Percentiles rank a stretch among this genome's conserved stretches.
Evolutionary conservation across 192 early-diverging fungal genomes (phyloP).

Genomic region (Polychytrium aggregatum): DNA sequence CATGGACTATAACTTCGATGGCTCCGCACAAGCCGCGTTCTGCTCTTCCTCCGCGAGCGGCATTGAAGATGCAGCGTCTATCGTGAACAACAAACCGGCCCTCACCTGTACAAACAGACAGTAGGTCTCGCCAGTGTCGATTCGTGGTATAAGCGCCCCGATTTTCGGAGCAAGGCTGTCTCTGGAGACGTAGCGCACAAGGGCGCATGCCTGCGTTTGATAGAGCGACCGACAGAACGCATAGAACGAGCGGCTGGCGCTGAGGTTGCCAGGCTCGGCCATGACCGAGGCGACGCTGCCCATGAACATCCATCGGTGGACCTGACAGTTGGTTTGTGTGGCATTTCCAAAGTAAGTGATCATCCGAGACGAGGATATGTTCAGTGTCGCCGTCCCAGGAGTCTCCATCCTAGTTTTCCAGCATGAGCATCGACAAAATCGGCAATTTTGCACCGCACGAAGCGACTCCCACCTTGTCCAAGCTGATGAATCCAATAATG

Average conservation of each 20-base stretch:
- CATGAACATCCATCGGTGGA: constrained; percentile 44
- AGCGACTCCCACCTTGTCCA: no score
- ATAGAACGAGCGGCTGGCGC: constrained; percentile 28
- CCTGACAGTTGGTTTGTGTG: no score
- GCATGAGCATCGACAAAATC: no score
- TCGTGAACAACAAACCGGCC: no score
- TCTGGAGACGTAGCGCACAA: constrained; percentile 48
- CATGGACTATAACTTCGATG: constrained; percentile 1
- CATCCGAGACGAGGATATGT: no score
- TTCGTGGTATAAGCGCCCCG: constrained; percentile 49
- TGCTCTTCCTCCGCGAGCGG: neutral
- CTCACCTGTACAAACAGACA: no score
- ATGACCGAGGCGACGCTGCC: constrained; percentile 37
- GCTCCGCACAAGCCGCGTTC: constrained; percentile 5
- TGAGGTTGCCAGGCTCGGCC: constrained; percentile 25
- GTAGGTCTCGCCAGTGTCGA: no score
- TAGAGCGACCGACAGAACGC: constrained; percentile 36
- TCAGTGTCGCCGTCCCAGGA: no score
- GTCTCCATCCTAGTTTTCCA: no score
- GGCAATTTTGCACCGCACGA: no score
- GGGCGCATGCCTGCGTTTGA: constrained; percentile 38
- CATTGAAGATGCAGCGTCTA: no score
- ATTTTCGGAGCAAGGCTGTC: constrained; percentile 46
- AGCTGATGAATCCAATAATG: constrained; percentile 54
- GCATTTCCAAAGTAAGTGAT: no score